Evolutionary conservation across 495 filamentous ascomycete genomes (phyloP).

Genomic region (Penicillium odoratum): DNA sequence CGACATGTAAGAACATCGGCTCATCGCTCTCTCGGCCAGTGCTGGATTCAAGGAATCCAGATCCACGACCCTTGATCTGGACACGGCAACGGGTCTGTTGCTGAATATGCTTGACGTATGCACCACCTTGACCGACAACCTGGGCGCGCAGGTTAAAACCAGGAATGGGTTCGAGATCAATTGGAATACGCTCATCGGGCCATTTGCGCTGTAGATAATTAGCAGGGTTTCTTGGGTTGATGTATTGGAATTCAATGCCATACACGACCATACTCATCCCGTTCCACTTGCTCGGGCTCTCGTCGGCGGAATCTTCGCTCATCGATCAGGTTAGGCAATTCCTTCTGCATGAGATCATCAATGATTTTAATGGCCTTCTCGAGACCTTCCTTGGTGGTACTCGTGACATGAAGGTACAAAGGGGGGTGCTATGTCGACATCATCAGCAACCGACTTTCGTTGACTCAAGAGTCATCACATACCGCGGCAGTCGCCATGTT

Average conservation of each 20-base stretch:
- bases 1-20: slow-evolving; percentile 91
- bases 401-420: slow-evolving; percentile 92
- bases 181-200: slow-evolving; percentile 92
- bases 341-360: slow-evolving; percentile 93
- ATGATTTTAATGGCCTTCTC: slow-evolving; percentile 84
- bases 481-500: slow-evolving; percentile 93
- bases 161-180: slow-evolving; percentile 83
- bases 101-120: slow-evolving; percentile 97
- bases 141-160: slow-evolving; percentile 97
- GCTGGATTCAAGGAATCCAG: slow-evolving; percentile 84
- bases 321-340: slow-evolving; percentile 92
- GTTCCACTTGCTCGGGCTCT: slow-evolving; percentile 86
- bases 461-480: slow-evolving; percentile 38
- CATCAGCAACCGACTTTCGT: slow-evolving; percentile 5
- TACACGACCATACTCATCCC: slow-evolving; percentile 92
- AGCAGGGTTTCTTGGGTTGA: slow-evolving; percentile 10
- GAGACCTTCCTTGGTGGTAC: slow-evolving; percentile 86
- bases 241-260: slow-evolving; percentile 23
- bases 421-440: slow-evolving; percentile 71
- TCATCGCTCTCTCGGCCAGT: slow-evolving; percentile 90
- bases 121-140: slow-evolving; percentile 89
- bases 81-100: slow-evolving; percentile 91
- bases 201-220: slow-evolving; percentile 79
- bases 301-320: slow-evolving; percentile 89
- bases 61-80: slow-evolving; percentile 97